Conservation (phyloP, 2,329 filamentous ascomycete genomes). For the Zymoseptoria passerinii region DNA sequence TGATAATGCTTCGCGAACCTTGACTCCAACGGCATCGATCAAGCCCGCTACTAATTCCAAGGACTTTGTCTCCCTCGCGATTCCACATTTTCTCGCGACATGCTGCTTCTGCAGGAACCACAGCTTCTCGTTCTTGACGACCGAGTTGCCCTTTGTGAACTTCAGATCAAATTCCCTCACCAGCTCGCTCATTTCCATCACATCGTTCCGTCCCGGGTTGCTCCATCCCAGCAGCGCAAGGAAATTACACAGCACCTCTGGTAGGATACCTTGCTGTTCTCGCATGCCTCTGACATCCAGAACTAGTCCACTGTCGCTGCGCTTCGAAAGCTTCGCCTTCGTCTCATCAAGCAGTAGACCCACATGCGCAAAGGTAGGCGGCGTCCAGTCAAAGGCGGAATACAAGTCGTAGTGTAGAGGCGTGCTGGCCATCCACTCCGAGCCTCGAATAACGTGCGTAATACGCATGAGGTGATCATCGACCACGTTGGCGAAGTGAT, state of each 20-base stretch:
- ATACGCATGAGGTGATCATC: constrained; percentile 95
- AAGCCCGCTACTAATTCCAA: constrained; percentile 30
- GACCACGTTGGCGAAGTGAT: constrained; percentile 94
- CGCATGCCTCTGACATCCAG: constrained; percentile 52
- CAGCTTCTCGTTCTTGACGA: constrained; percentile 72
- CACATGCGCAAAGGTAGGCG: constrained; percentile 43
- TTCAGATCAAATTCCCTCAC: constrained; percentile 70
- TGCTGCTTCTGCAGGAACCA: constrained; percentile 69
- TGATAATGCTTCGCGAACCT: constrained; percentile 1
- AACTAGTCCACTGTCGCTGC: constrained; percentile 45
- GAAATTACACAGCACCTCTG: constrained; percentile 67
- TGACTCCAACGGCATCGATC: constrained; percentile 18
- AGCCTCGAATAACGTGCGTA: constrained; percentile 87
- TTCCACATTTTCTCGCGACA: constrained; percentile 41
- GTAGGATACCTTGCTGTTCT: constrained; percentile 50
- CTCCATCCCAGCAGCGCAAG: constrained; percentile 79
- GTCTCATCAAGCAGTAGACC: constrained; percentile 41
- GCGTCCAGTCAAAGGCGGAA: constrained; percentile 41
- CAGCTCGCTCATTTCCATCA: constrained; percentile 64
- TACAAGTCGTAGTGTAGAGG: constrained; percentile 61
- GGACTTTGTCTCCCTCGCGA: constrained; percentile 34
- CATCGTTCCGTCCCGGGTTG: constrained; percentile 57
- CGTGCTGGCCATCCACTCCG: constrained; percentile 95
- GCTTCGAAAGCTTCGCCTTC: constrained; percentile 61
- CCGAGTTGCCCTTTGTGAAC: constrained; percentile 85